These are phyloP conservation scores for Oryza glumipatula DNA, from an alignment of 176 grass and related monocot species.

Conservation along the genomic window DNA sequence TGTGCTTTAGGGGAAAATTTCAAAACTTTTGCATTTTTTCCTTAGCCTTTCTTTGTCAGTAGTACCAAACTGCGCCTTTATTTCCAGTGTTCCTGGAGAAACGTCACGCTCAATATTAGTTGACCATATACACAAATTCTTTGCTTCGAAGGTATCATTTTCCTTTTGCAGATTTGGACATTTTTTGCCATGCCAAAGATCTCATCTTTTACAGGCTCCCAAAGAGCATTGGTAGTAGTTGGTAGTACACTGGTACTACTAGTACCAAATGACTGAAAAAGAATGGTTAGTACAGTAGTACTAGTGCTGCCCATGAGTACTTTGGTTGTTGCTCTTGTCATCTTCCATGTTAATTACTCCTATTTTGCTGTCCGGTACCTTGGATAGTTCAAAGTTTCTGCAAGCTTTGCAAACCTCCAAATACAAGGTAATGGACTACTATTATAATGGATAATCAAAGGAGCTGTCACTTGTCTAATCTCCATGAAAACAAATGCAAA, in stretches of 20 bases:
- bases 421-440: no score
- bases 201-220: neutral
- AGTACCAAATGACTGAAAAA: neutral
- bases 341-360: neutral
- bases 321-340: neutral
- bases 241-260: neutral
- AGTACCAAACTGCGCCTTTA: no score
- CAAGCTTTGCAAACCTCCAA: neutral
- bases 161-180: neutral
- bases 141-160: constrained; percentile 18
- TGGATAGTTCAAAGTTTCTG: neutral
- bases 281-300: neutral
- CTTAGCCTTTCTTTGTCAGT: neutral
- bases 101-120: neutral
- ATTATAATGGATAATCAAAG: neutral
- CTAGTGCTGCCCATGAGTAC: neutral
- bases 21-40: neutral
- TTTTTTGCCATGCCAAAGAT: neutral
- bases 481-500: neutral
- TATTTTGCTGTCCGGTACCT: neutral
- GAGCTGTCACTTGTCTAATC: neutral
- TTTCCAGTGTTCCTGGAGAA: constrained; percentile 6
- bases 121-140: neutral
- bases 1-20: neutral
- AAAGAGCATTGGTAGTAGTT: neutral